Evolutionary conservation across 441 rosid genomes (phyloP), one percentile per base, ranked within the genome.

Genomic region (Hura crepitans): DNA sequence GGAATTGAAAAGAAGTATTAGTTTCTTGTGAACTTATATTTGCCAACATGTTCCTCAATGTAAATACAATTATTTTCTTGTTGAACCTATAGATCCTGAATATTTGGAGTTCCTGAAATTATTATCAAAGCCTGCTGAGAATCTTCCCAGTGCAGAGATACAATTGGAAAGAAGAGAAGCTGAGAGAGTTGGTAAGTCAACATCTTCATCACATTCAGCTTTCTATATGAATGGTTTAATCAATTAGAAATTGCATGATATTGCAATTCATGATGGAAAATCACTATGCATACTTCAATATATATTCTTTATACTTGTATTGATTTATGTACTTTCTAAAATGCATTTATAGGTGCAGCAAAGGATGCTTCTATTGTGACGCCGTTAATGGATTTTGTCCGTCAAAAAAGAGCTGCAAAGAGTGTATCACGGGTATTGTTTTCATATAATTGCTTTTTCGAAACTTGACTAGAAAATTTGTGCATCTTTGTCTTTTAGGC

Each of bases 61-160:
- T 76, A 65, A 77, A 72, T 76, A 18, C 45, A 47, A 78, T 18
- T 65, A 27, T 70, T 75, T 74, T 51, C 45, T 76, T 65, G 42
- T 60, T 78, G 73, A 77, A 70, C 39, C 18, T 78, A 69, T 80
- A 89, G 96, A 89, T 81, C 88, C 91, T 28, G 88, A 81, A 74
- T 89, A 89, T 82, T 53, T 87, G 87, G 93, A 89, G 80, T 87
- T 89, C 80, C 89, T 87, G 71, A 85, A 87, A 78, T 68, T 67
- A 75, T 80, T 89, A 78, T 80, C 85, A 3, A 89, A 81, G 87
- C 93, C 96, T 46, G 88, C 79, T 23, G 91, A 89, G 83, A 85
- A 86, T 79, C 93, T 87, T 79, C 93, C 96, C n/a, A 89, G 96
- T 79, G 96, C 93, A 20, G 96, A 89, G 80, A 79, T 89, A 77